These are phyloP conservation scores for Stenogyne calaminthoides DNA, from an alignment of 305 asterid genomes.

Conservation along the genomic window DNA sequence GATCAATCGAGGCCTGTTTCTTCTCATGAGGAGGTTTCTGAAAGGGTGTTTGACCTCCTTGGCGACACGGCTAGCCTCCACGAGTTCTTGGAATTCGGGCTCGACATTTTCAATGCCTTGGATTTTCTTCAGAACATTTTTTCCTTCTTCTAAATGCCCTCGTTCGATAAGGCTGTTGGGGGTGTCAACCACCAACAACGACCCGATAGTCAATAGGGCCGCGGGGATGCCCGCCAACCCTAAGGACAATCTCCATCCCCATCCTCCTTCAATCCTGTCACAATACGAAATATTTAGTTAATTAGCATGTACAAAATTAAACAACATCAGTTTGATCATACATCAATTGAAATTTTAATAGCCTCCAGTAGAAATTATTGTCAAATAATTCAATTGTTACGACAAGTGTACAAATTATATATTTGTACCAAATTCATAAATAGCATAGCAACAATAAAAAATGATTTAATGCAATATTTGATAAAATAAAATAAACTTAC, in stretches of 20 bases:
- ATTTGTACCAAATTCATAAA: background rate
- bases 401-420: no score
- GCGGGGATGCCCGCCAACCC: constrained; percentile 93
- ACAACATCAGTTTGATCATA: no score
- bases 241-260: constrained; percentile 88
- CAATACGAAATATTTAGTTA: no score
- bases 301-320: no score
- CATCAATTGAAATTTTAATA: no score
- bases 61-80: constrained; percentile 80
- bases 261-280: constrained; percentile 61
- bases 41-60: constrained; percentile 87
- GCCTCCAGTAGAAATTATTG: no score
- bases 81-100: constrained; percentile 75
- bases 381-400: no score
- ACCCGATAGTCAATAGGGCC: constrained; percentile 63
- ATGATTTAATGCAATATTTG: background rate
- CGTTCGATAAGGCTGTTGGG: constrained; percentile 89
- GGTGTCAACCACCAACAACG: constrained; percentile 70
- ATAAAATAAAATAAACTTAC: constrained; percentile 34
- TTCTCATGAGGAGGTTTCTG: constrained; percentile 72
- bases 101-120: constrained; percentile 78
- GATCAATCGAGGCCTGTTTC: constrained; percentile 71
- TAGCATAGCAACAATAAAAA: background rate
- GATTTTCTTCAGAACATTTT: constrained; percentile 62
- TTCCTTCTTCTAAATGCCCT: constrained; percentile 75